These are phyloP conservation scores for Ogataea neopini DNA, from an alignment of 805 yeast genomes.

Conservation along the genomic window DNA sequence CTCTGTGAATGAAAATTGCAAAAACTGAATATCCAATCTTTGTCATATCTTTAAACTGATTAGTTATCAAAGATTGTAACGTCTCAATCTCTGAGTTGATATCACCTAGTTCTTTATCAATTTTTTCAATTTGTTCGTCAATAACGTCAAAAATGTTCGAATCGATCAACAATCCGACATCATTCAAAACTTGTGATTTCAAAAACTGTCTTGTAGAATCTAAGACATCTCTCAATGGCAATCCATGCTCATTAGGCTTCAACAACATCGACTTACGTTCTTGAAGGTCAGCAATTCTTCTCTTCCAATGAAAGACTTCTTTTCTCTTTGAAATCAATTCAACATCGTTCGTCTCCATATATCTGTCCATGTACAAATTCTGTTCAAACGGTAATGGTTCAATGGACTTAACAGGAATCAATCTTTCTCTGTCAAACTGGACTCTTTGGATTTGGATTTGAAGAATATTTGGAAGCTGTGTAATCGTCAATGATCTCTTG, in stretches of 20 bases:
- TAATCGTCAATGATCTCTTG: slow-evolving; percentile 69
- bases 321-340: slow-evolving; percentile 52
- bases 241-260: slow-evolving; percentile 49
- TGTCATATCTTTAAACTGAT: slow-evolving; percentile 62
- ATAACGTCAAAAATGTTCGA: slow-evolving; percentile 51
- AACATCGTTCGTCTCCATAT: slow-evolving; percentile 66
- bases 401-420: slow-evolving; percentile 77
- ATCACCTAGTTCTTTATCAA: slow-evolving; percentile 46
- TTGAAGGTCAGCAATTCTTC: slow-evolving; percentile 46
- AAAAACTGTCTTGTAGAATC: slow-evolving; percentile 59
- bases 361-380: slow-evolving; percentile 81
- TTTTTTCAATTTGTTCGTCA: slow-evolving; percentile 43
- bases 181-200: slow-evolving; percentile 40
- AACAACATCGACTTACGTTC: slow-evolving; percentile 44
- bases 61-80: slow-evolving; percentile 50
- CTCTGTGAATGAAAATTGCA: slow-evolving; percentile 92
- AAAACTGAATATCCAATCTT: slow-evolving; percentile 77
- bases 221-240: slow-evolving; percentile 52
- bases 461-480: slow-evolving; percentile 72
- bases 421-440: slow-evolving; percentile 73
- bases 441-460: slow-evolving; percentile 96
- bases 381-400: slow-evolving; percentile 83
- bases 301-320: slow-evolving; percentile 65
- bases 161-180: slow-evolving; percentile 39
- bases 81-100: slow-evolving; percentile 41